Base-by-base conservation (phyloP, 805 yeast species). In the Scheffersomyces coipomensis region DNA sequence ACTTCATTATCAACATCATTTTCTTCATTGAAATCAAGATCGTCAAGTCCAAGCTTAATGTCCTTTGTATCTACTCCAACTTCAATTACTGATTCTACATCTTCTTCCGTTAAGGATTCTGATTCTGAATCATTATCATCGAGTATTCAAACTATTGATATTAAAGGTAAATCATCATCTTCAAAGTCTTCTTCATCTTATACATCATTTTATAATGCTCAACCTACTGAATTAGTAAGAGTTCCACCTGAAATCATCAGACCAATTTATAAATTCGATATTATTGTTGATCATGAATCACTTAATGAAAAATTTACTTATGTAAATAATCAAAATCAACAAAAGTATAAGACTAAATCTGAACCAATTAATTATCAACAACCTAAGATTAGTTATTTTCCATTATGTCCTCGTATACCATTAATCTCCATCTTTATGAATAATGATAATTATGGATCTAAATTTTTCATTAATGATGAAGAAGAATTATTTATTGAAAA, bases 261-360 rank as follows among this genome's bases (percentile, higher is more conserved):
- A 29, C 79, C 78, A n/a, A 47, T 62, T 18, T 72, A 62, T 52
- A 73, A 62, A 47, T 76, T 75, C 52, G 77, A 74, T 27, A 51
- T 77, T 26, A 60, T 66, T 3, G 52, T 69, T 39, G 73, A 73
- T 39, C 71, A 69, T 37, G 73, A 68, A 11, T 48, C 73, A 4
- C 50, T 66, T 15, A 65, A 67, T 30, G 62, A 55, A 6, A 66
- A 65, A 41, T 56, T 34, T 33, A 34, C 40, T 26, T 40, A 61
- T 40, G 53, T 59, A 44, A 46, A 46, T 37, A 44, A 43, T 19
- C 43, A 39, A 29, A 35, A 45, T 8, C 19, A 32, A n/a, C 38
- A 27, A 16, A 21, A 30, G 27, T 12, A 29, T 10, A 24, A 24
- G 25, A 12, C 23, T 15, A 18, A 22, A 24, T 7, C 24, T 2